Evolutionary conservation across 2,329 filamentous ascomycete genomes (phyloP).

Genomic region (Alternaria triticina): DNA sequence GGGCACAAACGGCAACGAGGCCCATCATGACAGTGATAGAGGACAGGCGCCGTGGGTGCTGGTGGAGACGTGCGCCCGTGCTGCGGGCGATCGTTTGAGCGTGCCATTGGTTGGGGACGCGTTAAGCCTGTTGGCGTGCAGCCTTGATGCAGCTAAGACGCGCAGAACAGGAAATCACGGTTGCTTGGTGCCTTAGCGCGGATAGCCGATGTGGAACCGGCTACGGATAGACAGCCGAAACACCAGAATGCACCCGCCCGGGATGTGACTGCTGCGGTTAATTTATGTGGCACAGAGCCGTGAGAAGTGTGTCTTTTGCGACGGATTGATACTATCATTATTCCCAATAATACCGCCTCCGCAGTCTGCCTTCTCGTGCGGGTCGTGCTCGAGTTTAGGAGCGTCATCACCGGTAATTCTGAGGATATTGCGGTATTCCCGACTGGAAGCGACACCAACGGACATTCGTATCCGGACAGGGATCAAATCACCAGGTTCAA

Average conservation of each 20-base stretch:
- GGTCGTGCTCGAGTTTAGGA: not conserved
- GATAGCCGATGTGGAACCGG: not conserved
- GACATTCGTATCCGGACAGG: rapidly evolving
- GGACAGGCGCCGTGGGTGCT: not conserved
- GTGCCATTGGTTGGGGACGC: not conserved
- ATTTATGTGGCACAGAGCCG: not conserved
- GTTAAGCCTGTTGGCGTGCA: slow-evolving; percentile 5
- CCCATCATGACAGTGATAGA: slow-evolving; percentile 1
- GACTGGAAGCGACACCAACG: not conserved
- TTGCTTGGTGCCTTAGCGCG: not conserved
- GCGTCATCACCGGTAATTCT: not conserved
- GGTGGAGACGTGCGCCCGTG: slow-evolving; percentile 2
- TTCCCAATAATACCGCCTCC: not conserved
- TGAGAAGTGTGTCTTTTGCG: not conserved
- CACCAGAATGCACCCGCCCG: not conserved
- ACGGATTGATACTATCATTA: not conserved
- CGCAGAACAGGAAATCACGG: not conserved
- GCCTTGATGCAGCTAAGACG: slow-evolving; percentile 11
- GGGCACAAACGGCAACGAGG: slow-evolving; percentile 2
- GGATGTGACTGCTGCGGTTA: not conserved
- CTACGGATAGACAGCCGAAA: not conserved
- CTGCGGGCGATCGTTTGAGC: not conserved
- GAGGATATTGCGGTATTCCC: not conserved
- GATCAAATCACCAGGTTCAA: rapidly evolving
- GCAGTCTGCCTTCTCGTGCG: not conserved